phyloP scores from a whole-genome alignment of 148 eudicot genomes.

The Heliosperma pusillum region DNA sequence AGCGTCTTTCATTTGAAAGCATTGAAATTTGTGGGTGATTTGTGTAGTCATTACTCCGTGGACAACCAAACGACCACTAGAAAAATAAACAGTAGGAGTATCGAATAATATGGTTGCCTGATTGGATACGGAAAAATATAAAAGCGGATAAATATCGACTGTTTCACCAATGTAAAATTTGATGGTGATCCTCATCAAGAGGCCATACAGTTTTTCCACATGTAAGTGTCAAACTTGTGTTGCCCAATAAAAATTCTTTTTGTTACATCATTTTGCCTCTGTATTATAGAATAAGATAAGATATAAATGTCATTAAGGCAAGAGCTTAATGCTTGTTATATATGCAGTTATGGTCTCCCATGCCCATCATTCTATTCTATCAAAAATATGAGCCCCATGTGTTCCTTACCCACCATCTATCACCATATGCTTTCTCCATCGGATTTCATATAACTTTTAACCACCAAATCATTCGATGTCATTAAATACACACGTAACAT shows the following conservation, averaged over 20 bases:
- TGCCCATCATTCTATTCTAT: constrained; percentile 6
- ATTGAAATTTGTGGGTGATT: too few species aligned
- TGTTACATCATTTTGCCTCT: constrained; percentile 9
- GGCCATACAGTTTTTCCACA: neutral
- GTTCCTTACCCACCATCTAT: constrained; percentile 30
- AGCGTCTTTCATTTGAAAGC: too few species aligned
- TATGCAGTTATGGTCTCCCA: constrained; percentile 31
- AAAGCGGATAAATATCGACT: too few species aligned
- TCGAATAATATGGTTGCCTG: neutral
- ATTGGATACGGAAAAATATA: neutral
- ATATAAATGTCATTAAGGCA: constrained; percentile 22
- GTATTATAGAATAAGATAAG: constrained; percentile 14
- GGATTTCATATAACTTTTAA: constrained; percentile 9
- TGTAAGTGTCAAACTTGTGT: constrained; percentile 10
- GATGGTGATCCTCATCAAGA: constrained; percentile 11
- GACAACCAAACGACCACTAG: neutral
- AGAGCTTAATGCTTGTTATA: constrained; percentile 12
- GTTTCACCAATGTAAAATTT: too few species aligned
- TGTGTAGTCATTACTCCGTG: too few species aligned
- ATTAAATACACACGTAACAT: constrained; percentile 27
- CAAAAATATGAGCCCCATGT: constrained; percentile 29
- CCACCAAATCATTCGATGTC: neutral
- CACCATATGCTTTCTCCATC: constrained; percentile 27
- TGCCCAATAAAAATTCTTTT: constrained; percentile 6
- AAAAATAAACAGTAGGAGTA: neutral